These are phyloP conservation scores for Cryptosporidium viatorum DNA, from an alignment of 169 alveolate species.

Conservation along the genomic window DNA sequence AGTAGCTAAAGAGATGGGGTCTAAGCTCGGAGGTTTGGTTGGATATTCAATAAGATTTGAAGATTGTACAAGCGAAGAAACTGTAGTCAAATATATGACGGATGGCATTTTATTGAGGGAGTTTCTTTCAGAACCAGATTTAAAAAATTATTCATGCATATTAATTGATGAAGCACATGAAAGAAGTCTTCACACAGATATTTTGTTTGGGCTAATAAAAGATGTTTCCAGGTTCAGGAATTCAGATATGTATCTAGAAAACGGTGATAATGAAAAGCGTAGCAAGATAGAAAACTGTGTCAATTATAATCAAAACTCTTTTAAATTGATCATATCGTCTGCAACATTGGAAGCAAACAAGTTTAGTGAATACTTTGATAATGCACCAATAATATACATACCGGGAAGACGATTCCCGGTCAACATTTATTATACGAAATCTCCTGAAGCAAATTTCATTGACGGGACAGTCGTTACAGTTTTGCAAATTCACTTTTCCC, in stretches of 20 bases:
- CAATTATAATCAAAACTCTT: conserved; percentile 82
- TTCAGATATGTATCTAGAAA: neutral
- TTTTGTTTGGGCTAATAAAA: conserved; percentile 96
- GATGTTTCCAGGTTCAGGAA: conserved; percentile 86
- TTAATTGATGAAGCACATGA: conserved; percentile 99
- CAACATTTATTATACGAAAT: conserved; percentile 96
- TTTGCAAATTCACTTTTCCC: conserved; percentile 98
- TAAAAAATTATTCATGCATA: conserved; percentile 92
- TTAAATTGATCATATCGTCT: conserved; percentile 90
- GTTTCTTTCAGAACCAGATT: conserved; percentile 94
- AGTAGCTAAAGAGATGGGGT: conserved; percentile 97
- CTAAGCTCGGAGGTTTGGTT: conserved; percentile 97
- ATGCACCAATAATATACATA: conserved; percentile 93
- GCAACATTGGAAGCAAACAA: conserved; percentile 99
- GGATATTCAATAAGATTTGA: conserved; percentile 97
- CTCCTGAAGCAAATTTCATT: conserved; percentile 99
- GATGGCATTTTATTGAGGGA: conserved; percentile 99
- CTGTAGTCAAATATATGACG: conserved; percentile 98
- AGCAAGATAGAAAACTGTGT: neutral
- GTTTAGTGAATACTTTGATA: conserved; percentile 96
- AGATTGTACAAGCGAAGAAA: conserved; percentile 95
- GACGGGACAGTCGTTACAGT: conserved; percentile 98
- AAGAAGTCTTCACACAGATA: conserved; percentile 99
- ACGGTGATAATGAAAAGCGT: neutral
- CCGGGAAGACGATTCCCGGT: conserved; percentile 98